Evolutionary conservation across 176 grass and related monocot species (phyloP).

Genomic region (Phyllostachys edulis): DNA sequence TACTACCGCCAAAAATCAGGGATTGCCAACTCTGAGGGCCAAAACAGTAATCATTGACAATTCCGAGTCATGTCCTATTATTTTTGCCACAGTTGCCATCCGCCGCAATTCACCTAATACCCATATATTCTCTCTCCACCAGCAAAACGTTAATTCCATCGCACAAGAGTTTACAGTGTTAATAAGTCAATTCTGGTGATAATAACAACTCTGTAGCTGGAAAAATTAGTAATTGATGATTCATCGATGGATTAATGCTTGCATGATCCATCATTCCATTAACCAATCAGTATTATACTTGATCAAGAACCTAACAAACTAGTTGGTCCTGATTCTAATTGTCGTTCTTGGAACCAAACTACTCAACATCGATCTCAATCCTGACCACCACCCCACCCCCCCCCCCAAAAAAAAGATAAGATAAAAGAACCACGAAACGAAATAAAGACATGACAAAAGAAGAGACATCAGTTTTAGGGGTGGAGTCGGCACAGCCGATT

Average conservation of each 20-base stretch:
- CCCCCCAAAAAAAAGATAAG: background rate
- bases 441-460: background rate
- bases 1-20: background rate
- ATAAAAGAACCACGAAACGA: background rate
- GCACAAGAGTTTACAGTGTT: background rate
- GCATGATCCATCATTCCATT: background rate
- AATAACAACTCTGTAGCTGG: background rate
- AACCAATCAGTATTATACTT: background rate
- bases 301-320: background rate
- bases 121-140: background rate
- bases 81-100: background rate
- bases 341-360: background rate
- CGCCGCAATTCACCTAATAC: background rate
- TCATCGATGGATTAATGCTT: background rate
- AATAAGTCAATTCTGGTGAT: background rate
- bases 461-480: background rate
- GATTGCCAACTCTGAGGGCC: background rate
- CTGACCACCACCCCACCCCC: background rate
- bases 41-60: background rate
- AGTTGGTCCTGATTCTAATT: background rate
- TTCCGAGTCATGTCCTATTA: background rate
- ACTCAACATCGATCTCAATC: background rate
- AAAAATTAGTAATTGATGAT: background rate
- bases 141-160: background rate
- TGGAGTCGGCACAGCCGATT: background rate